Evolutionary conservation across 352 stramenopile species (phyloP).

Genomic region (Pythium diclinum): DNA sequence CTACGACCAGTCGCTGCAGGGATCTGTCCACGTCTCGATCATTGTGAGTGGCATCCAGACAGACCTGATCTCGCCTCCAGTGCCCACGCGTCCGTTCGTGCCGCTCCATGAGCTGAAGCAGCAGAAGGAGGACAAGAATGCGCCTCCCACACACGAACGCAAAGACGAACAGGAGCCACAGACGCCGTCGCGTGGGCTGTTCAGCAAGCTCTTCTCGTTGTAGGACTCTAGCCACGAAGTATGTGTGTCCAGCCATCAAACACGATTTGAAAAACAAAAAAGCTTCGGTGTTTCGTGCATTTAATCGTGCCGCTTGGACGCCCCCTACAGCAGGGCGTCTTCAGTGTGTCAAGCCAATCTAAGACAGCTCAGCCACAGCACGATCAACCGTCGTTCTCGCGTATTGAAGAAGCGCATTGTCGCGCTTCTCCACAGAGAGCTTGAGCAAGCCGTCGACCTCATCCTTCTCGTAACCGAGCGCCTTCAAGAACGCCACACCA

Average conservation of each 20-base stretch:
- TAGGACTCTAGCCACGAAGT: slow-evolving; percentile 21
- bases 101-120: slow-evolving; percentile 44
- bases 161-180: slow-evolving; percentile 27
- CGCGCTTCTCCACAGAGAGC: slow-evolving; percentile 53
- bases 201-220: slow-evolving; percentile 72
- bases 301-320: not conserved
- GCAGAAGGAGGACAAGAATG: slow-evolving; percentile 22
- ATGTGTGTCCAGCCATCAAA: not conserved
- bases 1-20: slow-evolving; percentile 79
- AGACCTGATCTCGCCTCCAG: slow-evolving; percentile 75
- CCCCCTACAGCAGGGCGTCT: not conserved
- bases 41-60: slow-evolving; percentile 88
- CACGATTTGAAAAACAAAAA: slow-evolving; percentile 6
- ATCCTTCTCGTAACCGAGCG: slow-evolving; percentile 88
- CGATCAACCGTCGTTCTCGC: slow-evolving; percentile 52
- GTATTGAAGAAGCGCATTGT: slow-evolving; percentile 63
- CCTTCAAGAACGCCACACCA: slow-evolving; percentile 82
- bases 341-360: slow-evolving; percentile 1
- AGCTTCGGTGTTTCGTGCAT: not conserved
- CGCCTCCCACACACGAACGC: not conserved
- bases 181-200: slow-evolving; percentile 48
- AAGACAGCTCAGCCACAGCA: slow-evolving; percentile 65
- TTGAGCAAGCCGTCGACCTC: slow-evolving; percentile 61
- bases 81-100: slow-evolving; percentile 45
- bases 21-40: slow-evolving; percentile 84